Conservation (phyloP, 129 eudicot genomes). For the Arctium lappa region DNA sequence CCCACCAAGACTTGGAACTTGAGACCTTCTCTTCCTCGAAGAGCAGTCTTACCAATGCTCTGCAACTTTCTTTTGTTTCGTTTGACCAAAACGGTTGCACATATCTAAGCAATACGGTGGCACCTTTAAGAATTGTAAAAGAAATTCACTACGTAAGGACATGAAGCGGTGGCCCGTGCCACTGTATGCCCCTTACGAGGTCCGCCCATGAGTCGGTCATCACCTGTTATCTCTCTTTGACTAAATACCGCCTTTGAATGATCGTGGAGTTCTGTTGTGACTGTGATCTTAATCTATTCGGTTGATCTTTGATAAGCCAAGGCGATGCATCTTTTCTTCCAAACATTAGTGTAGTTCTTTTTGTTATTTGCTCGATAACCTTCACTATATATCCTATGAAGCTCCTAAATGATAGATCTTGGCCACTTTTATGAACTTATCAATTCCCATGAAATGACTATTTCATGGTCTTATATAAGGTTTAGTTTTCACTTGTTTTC, state of each 20-base stretch:
- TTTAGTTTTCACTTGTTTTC: not conserved
- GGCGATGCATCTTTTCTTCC: not conserved
- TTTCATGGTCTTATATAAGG: not conserved
- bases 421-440: not conserved
- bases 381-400: not conserved
- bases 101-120: too few species aligned
- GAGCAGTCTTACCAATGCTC: too few species aligned
- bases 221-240: not conserved
- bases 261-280: not conserved
- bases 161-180: too few species aligned
- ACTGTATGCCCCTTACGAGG: too few species aligned
- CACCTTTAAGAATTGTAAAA: too few species aligned
- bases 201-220: too few species aligned
- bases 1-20: too few species aligned
- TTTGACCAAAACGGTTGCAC: too few species aligned
- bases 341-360: not conserved
- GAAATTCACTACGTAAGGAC: too few species aligned
- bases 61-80: too few species aligned
- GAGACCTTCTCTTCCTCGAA: too few species aligned
- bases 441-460: not conserved
- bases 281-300: not conserved
- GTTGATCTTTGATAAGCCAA: not conserved
- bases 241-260: not conserved
- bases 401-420: not conserved
- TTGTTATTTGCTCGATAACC: not conserved